phyloP scores from a whole-genome alignment of 2,329 filamentous ascomycete species.

The Pyrenochaeta sp. region DNA sequence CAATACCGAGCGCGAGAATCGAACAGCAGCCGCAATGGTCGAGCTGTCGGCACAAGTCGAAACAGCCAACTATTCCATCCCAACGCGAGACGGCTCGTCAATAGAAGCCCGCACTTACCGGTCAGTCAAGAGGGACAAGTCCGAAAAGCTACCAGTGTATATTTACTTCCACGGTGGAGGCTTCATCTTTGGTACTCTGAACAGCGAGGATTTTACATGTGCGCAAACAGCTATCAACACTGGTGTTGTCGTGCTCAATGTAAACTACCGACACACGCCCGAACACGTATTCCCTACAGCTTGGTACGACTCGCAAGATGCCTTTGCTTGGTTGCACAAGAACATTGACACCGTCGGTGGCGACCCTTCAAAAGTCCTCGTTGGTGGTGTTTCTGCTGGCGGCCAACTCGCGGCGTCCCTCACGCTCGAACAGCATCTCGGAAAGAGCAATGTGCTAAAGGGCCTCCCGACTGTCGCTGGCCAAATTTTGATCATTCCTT shows the following conservation, averaged over 20 bases:
- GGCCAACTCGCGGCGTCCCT: slow-evolving; percentile 60
- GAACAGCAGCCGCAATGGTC: slow-evolving; percentile 28
- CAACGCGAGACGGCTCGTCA: slow-evolving; percentile 55
- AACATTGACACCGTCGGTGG: slow-evolving; percentile 52
- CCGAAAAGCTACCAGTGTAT: slow-evolving; percentile 58
- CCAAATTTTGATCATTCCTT: slow-evolving; percentile 53
- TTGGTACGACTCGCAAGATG: slow-evolving; percentile 64
- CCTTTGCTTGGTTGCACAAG: slow-evolving; percentile 63
- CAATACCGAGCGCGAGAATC: slow-evolving; percentile 33
- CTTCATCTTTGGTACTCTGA: slow-evolving; percentile 64
- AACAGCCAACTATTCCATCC: slow-evolving; percentile 40
- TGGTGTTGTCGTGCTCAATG: slow-evolving; percentile 59
- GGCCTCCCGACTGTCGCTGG: slow-evolving; percentile 54
- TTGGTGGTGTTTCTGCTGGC: slow-evolving; percentile 62
- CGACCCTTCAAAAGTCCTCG: slow-evolving; percentile 55
- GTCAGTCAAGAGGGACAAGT: slow-evolving; percentile 41
- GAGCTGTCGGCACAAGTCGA: slow-evolving; percentile 33
- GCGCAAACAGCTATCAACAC: slow-evolving; percentile 56
- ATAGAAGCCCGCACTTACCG: slow-evolving; percentile 60
- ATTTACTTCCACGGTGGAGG: slow-evolving; percentile 63
- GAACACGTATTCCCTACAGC: slow-evolving; percentile 62
- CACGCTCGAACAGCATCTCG: slow-evolving; percentile 55
- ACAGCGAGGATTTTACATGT: slow-evolving; percentile 63
- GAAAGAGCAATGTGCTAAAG: slow-evolving; percentile 41
- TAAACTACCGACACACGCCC: slow-evolving; percentile 68